phyloP scores from a whole-genome alignment of 306 rosid species.

The Boehmeria nivea region DNA sequence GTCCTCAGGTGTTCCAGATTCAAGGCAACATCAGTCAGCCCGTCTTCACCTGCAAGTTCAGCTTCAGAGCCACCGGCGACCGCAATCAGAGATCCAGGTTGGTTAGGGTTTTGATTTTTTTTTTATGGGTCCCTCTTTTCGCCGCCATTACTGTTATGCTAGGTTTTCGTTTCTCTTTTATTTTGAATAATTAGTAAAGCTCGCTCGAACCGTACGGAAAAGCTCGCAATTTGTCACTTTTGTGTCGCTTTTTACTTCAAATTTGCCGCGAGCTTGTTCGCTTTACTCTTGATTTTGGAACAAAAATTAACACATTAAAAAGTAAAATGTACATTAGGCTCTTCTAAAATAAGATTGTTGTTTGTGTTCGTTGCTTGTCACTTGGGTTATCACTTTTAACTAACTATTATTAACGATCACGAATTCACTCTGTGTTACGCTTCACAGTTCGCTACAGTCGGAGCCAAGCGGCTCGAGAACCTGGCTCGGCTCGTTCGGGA shows the following conservation, averaged over 20 bases:
- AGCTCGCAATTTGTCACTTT: not conserved
- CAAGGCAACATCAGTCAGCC: slow-evolving; percentile 47
- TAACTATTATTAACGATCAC: not conserved
- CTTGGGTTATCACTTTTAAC: not conserved
- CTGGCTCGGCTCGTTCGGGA: slow-evolving; percentile 26
- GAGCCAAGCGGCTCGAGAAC: slow-evolving; percentile 21
- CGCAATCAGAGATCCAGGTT: slow-evolving; percentile 23
- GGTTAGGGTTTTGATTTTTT: not conserved
- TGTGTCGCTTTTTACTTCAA: too few relatives aligned
- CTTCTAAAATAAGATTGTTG: too few relatives aligned
- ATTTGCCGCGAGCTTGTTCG: not conserved
- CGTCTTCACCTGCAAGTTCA: slow-evolving; percentile 38
- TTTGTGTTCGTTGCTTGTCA: not conserved
- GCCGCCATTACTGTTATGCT: not conserved
- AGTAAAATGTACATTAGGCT: too few relatives aligned
- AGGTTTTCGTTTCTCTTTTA: too few relatives aligned
- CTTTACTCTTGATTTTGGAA: not conserved
- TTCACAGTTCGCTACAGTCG: slow-evolving; percentile 25
- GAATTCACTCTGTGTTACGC: not conserved
- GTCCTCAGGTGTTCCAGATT: slow-evolving; percentile 76
- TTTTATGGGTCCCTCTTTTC: not conserved
- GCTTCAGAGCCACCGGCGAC: slow-evolving; percentile 32
- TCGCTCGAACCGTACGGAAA: not conserved
- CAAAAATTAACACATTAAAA: too few relatives aligned
- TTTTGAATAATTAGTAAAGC: not conserved